Percentiles rank a stretch among this genome's conserved stretches.
Evolutionary conservation across 2,329 filamentous ascomycete genomes (phyloP).

Genomic region (Cordyceps tenuipes): DNA sequence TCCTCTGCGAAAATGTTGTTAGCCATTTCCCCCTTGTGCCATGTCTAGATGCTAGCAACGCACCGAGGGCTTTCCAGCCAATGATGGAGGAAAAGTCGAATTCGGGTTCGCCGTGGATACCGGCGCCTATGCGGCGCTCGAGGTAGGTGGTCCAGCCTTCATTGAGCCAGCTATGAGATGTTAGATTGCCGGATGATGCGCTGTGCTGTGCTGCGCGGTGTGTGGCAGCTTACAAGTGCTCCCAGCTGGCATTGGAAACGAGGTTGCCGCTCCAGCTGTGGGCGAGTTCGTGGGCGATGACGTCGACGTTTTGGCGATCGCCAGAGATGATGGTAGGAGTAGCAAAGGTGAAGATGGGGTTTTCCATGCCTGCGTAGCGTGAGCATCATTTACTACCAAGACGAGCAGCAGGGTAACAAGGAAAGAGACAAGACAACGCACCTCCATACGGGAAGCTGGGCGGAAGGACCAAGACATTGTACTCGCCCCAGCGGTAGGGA

Average conservation of each 20-base stretch:
- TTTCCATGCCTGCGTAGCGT: conserved; percentile 60
- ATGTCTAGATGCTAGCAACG: conserved; percentile 12
- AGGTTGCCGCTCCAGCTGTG: conserved; percentile 86
- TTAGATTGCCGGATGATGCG: not conserved
- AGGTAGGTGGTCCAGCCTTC: conserved; percentile 93
- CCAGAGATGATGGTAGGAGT: conserved; percentile 92
- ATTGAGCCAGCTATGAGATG: conserved; percentile 49
- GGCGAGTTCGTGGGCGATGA: conserved; percentile 79
- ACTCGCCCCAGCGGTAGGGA: conserved; percentile 88
- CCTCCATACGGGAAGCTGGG: conserved; percentile 85
- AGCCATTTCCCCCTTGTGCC: not conserved
- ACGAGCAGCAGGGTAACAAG: not conserved
- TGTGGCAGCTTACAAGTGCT: conserved; percentile 54
- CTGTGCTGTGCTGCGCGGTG: not conserved
- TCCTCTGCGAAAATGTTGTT: conserved; percentile 47
- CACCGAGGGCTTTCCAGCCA: conserved; percentile 79
- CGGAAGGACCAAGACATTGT: conserved; percentile 86
- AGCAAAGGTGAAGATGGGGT: conserved; percentile 89
- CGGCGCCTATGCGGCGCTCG: conserved; percentile 73
- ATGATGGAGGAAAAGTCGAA: conserved; percentile 94
- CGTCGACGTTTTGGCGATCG: conserved; percentile 84
- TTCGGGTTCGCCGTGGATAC: conserved; percentile 72
- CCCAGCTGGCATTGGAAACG: conserved; percentile 71
- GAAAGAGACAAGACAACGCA: conserved; percentile 30
- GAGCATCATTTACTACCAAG: not conserved